Base-by-base conservation (phyloP, 2,329 filamentous ascomycete genomes). In the Fusarium equiseti region DNA sequence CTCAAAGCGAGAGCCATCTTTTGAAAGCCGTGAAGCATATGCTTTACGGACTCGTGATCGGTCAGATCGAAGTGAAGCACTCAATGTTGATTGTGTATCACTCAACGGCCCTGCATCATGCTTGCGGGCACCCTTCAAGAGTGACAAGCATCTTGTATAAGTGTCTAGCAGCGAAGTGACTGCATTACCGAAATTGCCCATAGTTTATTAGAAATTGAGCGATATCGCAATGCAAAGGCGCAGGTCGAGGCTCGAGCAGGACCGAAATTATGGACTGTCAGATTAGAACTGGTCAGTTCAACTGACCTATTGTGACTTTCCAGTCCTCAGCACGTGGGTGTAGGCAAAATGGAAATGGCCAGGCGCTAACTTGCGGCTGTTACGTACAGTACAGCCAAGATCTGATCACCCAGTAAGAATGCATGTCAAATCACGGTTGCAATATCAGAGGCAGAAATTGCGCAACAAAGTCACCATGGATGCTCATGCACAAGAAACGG, bases 141-240 rank as follows among this genome's bases (percentile, higher is more conserved):
- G 78, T 18, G 79, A 77, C 35, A 85, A 77, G 66, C 83, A 84
- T 66, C 79, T 84, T 51, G 81, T 79, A 61, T 87, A 88, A 15
- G 83, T 83, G 50, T 83, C 80, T 20, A 87, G 75, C 16, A 88
- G 78, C 10, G 81, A 80, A 6, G 77, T 76, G 46, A 87, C 81
- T 20, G 80, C 79, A 53, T 80, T 77, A 54, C 83, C 81, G 66
- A 88, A 85, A 38, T 79, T 76, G 27, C 77, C 81, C 80, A 76
- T 72, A 45, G 22, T 60, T 54, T 22, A 50, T 16, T 52, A 58
- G 3, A 59, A 50, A 53, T 43, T 58, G 31, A 59, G 35, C 35
- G 35, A 38, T 22, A 42, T 50, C 24, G 31, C 57, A 38, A 40
- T 32, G 35, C 50, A 46, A 48, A 67, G 51, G 38, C 51, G 52